Conservation (phyloP, 805 yeast genomes). For the Candida krabiensis region DNA sequence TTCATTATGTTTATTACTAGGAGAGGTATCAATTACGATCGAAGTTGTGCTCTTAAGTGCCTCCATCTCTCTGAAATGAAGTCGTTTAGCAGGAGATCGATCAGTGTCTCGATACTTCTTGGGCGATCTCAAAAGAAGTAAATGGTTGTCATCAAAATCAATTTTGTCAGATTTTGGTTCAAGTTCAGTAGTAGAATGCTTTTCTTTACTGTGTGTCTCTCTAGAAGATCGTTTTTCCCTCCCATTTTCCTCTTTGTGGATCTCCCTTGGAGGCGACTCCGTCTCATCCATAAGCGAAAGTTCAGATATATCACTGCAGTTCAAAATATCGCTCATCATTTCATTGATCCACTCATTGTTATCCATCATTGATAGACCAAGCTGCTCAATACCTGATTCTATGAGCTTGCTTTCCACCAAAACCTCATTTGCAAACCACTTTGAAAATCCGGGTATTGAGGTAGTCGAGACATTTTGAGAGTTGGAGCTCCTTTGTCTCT, state of each 20-base stretch:
- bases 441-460: slow-evolving; percentile 32
- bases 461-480: slow-evolving; percentile 11
- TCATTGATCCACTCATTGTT: slow-evolving; percentile 32
- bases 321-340: slow-evolving; percentile 25
- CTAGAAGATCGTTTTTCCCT: too few relatives aligned
- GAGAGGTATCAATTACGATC: slow-evolving; percentile 7
- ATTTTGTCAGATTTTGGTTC: background rate
- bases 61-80: slow-evolving; percentile 20
- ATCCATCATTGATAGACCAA: slow-evolving; percentile 24
- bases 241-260: background rate
- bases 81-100: slow-evolving; percentile 19
- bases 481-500: slow-evolving; percentile 11
- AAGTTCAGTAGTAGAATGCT: too few relatives aligned
- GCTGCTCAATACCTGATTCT: slow-evolving; percentile 23
- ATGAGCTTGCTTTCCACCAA: slow-evolving; percentile 26
- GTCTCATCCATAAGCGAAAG: slow-evolving; percentile 10
- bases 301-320: slow-evolving; percentile 12
- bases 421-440: slow-evolving; percentile 34
- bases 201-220: background rate
- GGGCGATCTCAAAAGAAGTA: slow-evolving; percentile 26
- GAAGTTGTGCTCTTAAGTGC: slow-evolving; percentile 17
- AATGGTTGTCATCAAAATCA: slow-evolving; percentile 9
- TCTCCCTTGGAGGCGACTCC: background rate
- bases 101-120: slow-evolving; percentile 15
- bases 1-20: background rate